Percentiles rank a stretch among this genome's conserved stretches.
These are phyloP conservation scores for Endotrypanum monterogeii DNA, from an alignment of 208 protist species.

Conservation along the genomic window DNA sequence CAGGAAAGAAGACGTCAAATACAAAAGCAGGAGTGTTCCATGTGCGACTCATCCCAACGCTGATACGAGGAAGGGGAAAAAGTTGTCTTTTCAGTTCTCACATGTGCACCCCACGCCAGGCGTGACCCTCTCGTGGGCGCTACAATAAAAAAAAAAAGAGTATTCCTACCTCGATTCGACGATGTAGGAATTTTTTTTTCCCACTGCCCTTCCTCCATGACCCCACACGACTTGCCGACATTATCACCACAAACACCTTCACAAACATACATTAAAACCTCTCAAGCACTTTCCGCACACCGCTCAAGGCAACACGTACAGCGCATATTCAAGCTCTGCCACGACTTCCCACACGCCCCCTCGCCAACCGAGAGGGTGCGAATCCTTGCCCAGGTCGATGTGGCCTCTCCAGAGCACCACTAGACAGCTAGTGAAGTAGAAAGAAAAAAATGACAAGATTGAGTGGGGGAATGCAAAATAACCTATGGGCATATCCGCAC, in stretches of 20 bases:
- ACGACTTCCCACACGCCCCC: not conserved
- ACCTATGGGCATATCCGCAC: too few relatives aligned
- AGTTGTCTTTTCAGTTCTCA: not conserved
- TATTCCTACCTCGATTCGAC: not conserved
- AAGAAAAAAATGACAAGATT: not conserved
- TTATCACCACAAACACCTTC: not conserved
- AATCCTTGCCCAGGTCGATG: not conserved
- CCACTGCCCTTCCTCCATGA: not conserved
- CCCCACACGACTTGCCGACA: too few relatives aligned
- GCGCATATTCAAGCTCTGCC: not conserved
- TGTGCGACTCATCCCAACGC: not conserved
- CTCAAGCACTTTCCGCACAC: not conserved
- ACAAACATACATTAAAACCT: not conserved
- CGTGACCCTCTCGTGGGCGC: not conserved
- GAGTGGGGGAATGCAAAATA: constrained; percentile 6
- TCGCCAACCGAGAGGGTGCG: not conserved
- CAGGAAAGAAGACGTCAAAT: too few relatives aligned
- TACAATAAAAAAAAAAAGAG: not conserved
- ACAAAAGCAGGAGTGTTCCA: too few relatives aligned
- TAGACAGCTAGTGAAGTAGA: not conserved
- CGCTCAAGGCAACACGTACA: not conserved
- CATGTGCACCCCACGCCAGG: not conserved
- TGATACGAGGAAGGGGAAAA: not conserved
- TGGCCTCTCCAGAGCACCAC: not conserved
- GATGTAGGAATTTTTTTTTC: not conserved